Percentiles rank a stretch among this genome's conserved stretches.
These are phyloP conservation scores for Selenicereus undatus DNA, from an alignment of 148 eudicot species.

Conservation along the genomic window DNA sequence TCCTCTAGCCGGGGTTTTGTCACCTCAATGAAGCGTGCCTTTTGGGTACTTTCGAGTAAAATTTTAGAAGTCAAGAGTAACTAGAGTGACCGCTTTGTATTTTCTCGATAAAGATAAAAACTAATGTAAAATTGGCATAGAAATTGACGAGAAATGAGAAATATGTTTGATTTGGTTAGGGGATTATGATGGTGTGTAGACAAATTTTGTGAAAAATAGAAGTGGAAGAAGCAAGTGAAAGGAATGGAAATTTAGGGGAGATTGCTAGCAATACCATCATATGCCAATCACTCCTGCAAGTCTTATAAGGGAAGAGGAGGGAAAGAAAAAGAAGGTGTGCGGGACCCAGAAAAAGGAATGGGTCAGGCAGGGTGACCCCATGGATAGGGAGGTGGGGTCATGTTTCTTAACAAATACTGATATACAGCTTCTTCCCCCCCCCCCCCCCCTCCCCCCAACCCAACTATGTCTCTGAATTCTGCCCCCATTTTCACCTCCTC, in stretches of 20 bases:
- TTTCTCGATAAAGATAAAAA: background rate
- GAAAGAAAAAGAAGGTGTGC: background rate
- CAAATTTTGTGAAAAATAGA: background rate
- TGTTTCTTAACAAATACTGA: background rate
- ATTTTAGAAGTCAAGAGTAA: too few species aligned
- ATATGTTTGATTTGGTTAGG: background rate
- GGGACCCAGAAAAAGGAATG: slow-evolving; percentile 24
- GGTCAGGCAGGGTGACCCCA: slow-evolving; percentile 3
- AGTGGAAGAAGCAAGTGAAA: background rate
- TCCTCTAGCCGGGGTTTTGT: background rate
- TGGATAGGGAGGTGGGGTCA: background rate
- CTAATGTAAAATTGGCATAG: background rate
- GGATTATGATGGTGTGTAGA: background rate
- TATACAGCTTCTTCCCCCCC: background rate
- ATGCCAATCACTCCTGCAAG: slow-evolving; percentile 24
- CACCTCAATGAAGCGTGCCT: background rate
- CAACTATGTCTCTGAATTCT: background rate
- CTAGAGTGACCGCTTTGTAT: too few species aligned
- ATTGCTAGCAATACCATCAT: slow-evolving; percentile 5
- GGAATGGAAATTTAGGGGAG: background rate
- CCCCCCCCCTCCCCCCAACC: too few species aligned
- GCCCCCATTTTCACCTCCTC: background rate
- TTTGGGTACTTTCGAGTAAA: background rate
- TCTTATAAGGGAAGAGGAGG: slow-evolving; percentile 6
- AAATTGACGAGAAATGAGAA: background rate